phyloP scores from a whole-genome alignment of 2,329 filamentous ascomycete genomes.

The Arthroderma sp. region DNA sequence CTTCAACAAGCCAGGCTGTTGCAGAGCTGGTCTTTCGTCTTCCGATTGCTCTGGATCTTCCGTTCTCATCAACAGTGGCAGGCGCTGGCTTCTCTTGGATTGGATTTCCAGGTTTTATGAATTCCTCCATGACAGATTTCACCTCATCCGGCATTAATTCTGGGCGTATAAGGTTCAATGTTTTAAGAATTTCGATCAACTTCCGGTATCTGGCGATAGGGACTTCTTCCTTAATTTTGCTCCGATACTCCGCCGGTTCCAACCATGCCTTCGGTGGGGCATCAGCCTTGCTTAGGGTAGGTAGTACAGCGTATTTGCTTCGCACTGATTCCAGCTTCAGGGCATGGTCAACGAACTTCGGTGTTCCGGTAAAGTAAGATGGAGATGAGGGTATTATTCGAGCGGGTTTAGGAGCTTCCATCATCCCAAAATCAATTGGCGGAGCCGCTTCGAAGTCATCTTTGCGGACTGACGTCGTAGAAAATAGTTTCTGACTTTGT shows the following conservation, averaged over 20 bases:
- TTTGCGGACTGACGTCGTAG: background rate
- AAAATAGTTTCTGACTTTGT: background rate
- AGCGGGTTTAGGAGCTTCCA: conserved; percentile 34
- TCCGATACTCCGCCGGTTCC: conserved; percentile 61
- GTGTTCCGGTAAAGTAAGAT: conserved; percentile 87
- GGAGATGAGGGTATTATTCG: conserved; percentile 72
- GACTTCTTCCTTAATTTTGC: conserved; percentile 56
- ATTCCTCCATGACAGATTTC: conserved; percentile 48
- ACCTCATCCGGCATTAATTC: conserved; percentile 60
- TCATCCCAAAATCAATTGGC: conserved; percentile 21
- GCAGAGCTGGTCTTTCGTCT: conserved; percentile 79
- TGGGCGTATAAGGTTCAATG: conserved; percentile 75
- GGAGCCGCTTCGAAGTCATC: conserved; percentile 16
- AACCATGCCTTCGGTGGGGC: conserved; percentile 69
- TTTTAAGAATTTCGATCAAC: conserved; percentile 61
- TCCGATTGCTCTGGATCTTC: conserved; percentile 67
- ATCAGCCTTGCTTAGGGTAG: conserved; percentile 50
- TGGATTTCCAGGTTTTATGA: conserved; percentile 63
- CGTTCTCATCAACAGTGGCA: conserved; percentile 56
- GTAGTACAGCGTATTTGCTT: conserved; percentile 59
- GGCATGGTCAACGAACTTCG: conserved; percentile 73
- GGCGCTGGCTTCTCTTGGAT: conserved; percentile 50
- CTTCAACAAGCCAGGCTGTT: conserved; percentile 78
- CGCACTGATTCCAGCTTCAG: conserved; percentile 60
- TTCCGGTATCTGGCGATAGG: conserved; percentile 65